Percentiles rank a stretch among this genome's conserved stretches.
These are phyloP conservation scores for Penicillium sp. DNA, from an alignment of 2,329 filamentous ascomycete genomes.

Conservation along the genomic window DNA sequence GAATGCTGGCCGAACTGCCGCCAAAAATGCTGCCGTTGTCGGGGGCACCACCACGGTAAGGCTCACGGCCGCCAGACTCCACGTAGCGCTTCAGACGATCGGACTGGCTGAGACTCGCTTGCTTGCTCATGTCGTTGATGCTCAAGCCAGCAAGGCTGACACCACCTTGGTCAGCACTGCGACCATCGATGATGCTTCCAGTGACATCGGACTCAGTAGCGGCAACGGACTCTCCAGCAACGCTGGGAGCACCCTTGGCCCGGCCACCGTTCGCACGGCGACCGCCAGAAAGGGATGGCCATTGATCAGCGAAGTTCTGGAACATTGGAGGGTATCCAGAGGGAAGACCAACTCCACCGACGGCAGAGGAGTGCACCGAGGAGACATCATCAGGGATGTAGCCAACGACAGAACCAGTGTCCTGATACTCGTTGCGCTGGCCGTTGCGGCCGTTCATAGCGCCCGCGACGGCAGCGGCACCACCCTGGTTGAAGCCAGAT, in stretches of 20 bases:
- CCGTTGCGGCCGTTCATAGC: conserved; percentile 59
- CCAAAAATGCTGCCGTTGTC: conserved; percentile 71
- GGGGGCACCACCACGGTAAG: conserved; percentile 56
- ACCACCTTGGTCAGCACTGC: conserved; percentile 77
- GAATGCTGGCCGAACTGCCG: conserved; percentile 60
- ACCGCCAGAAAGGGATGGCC: conserved; percentile 79
- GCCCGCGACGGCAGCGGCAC: conserved; percentile 63
- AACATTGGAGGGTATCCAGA: conserved; percentile 95
- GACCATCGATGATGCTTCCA: conserved; percentile 75
- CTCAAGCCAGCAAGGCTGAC: conserved; percentile 87
- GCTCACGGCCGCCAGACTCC: conserved; percentile 75
- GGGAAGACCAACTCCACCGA: conserved; percentile 81
- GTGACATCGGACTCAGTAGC: conserved; percentile 89
- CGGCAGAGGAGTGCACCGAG: conserved; percentile 88
- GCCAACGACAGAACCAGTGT: conserved; percentile 87
- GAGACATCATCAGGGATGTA: conserved; percentile 98
- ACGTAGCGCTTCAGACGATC: conserved; percentile 95
- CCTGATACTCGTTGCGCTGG: conserved; percentile 63
- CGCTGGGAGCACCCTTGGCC: conserved; percentile 71
- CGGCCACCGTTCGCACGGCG: conserved; percentile 71
- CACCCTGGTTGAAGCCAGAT: conserved; percentile 62
- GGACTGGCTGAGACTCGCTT: conserved; percentile 77
- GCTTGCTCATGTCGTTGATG: conserved; percentile 72
- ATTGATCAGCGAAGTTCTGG: conserved; percentile 86
- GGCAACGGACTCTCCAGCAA: conserved; percentile 90